Conservation (phyloP, 2,329 filamentous ascomycete genomes). For the Diatrype stigma region DNA sequence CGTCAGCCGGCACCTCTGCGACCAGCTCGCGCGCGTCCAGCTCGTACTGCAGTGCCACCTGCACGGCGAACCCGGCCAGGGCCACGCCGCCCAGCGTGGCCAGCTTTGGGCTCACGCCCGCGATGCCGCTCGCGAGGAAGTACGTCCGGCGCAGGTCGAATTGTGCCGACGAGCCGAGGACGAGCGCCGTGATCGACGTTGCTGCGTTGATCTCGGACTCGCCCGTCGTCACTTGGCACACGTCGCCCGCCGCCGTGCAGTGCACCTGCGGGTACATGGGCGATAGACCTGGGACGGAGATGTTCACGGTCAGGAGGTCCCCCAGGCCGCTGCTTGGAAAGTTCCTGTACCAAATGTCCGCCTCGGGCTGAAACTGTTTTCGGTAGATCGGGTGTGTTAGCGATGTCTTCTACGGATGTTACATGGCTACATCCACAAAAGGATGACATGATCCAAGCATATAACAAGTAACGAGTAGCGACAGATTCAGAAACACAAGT, state of each 20-base stretch:
- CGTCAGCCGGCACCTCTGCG: too few species aligned
- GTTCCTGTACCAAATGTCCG: slow-evolving; percentile 56
- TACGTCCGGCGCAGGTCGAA: slow-evolving; percentile 67
- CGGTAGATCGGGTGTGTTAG: not conserved
- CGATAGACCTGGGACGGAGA: slow-evolving; percentile 59
- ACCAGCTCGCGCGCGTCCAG: slow-evolving; percentile 68
- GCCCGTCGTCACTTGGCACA: slow-evolving; percentile 68
- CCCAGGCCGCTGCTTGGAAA: slow-evolving; percentile 42
- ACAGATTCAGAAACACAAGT: too few species aligned
- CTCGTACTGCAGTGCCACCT: slow-evolving; percentile 73
- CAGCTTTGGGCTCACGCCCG: slow-evolving; percentile 66
- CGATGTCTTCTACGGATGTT: not conserved
- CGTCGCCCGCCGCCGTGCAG: slow-evolving; percentile 54
- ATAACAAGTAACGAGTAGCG: too few species aligned
- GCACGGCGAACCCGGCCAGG: slow-evolving; percentile 65
- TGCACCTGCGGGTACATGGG: slow-evolving; percentile 61
- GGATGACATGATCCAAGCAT: too few species aligned
- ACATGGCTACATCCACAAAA: too few species aligned
- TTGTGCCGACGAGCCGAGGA: slow-evolving; percentile 43
- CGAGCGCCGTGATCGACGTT: slow-evolving; percentile 57
- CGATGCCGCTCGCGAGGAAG: slow-evolving; percentile 69
- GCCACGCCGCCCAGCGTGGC: slow-evolving; percentile 64
- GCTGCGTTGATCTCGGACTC: slow-evolving; percentile 75
- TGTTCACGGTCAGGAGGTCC: slow-evolving; percentile 52
- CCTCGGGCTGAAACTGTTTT: slow-evolving; percentile 57